Evolutionary conservation across 2,329 filamentous ascomycete species (phyloP).

Genomic region (Calonectria naviculata): DNA sequence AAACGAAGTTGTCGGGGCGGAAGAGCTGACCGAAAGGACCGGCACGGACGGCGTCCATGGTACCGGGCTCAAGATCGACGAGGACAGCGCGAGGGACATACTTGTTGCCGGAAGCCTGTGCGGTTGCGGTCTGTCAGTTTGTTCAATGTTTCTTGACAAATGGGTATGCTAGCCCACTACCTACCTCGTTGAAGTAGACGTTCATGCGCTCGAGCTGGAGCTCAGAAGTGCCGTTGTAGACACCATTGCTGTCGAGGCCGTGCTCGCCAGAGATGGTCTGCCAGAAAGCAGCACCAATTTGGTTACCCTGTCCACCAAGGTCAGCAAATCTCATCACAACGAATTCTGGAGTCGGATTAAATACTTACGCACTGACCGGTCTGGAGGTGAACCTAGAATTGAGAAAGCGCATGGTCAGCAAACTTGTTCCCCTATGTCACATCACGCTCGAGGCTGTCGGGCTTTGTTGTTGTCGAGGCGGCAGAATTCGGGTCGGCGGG

Average conservation of each 20-base stretch:
- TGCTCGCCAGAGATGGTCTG: conserved; percentile 91
- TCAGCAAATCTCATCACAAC: conserved; percentile 47
- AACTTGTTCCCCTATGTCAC: conserved; percentile 38
- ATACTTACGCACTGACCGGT: conserved; percentile 96
- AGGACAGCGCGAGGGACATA: conserved; percentile 99
- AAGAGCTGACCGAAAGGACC: conserved; percentile 99
- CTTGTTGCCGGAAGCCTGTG: conserved; percentile 94
- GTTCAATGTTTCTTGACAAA: background rate
- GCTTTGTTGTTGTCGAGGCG: conserved; percentile 28
- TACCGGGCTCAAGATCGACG: conserved; percentile 99
- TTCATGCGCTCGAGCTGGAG: conserved; percentile 99
- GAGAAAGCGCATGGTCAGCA: conserved; percentile 65
- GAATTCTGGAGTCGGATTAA: conserved; percentile 5
- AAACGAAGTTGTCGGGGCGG: conserved; percentile 99
- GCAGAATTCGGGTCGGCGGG: conserved; percentile 44
- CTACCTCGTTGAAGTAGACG: conserved; percentile 92
- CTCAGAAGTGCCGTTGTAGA: conserved; percentile 99
- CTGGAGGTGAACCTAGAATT: conserved; percentile 96
- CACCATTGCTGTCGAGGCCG: conserved; percentile 95
- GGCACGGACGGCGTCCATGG: conserved; percentile 99
- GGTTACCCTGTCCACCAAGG: conserved; percentile 83
- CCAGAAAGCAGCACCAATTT: conserved; percentile 99
- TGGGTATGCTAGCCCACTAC: conserved; percentile 26
- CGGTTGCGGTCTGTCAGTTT: conserved; percentile 28
- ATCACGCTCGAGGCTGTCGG: conserved; percentile 18